Evolutionary conservation across 495 filamentous ascomycete genomes (phyloP).

Genomic region (Penicillium odoratum): DNA sequence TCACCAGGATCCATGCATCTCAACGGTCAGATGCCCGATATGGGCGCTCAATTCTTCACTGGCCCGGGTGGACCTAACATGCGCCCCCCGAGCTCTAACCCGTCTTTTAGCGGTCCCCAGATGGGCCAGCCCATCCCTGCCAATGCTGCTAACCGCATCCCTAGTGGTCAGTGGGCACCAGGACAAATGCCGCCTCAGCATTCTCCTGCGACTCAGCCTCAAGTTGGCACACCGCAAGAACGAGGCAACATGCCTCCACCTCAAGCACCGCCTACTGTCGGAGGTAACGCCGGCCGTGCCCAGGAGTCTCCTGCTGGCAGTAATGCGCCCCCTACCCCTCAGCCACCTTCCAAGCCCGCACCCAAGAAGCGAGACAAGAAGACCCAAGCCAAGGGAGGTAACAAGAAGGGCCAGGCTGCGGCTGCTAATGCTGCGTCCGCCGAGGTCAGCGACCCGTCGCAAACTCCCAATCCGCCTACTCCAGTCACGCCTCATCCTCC

Average conservation of each 20-base stretch:
- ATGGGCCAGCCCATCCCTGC: constrained; percentile 62
- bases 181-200: constrained; percentile 63
- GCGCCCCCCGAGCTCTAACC: constrained; percentile 86
- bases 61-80: constrained; percentile 65
- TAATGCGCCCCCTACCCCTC: constrained; percentile 85
- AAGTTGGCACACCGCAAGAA: constrained; percentile 74
- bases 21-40: constrained; percentile 66
- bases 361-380: constrained; percentile 86
- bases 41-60: constrained; percentile 58
- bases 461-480: constrained; percentile 77
- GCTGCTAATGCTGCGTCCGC: constrained; percentile 67
- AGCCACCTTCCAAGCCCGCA: constrained; percentile 71
- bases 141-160: constrained; percentile 49
- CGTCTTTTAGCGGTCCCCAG: constrained; percentile 63
- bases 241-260: constrained; percentile 81
- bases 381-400: constrained; percentile 65
- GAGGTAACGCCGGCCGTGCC: constrained; percentile 59
- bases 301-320: constrained; percentile 67
- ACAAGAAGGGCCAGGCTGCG: constrained; percentile 67
- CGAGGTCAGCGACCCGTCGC: constrained; percentile 65
- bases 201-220: constrained; percentile 51
- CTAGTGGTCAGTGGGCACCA: constrained; percentile 56
- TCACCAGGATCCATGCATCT: constrained; percentile 85
- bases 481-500: constrained; percentile 83
- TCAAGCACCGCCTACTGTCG: constrained; percentile 68